Conservation (phyloP, 768 basidiomycete genomes). For the Xerocomellus amylosporus region DNA sequence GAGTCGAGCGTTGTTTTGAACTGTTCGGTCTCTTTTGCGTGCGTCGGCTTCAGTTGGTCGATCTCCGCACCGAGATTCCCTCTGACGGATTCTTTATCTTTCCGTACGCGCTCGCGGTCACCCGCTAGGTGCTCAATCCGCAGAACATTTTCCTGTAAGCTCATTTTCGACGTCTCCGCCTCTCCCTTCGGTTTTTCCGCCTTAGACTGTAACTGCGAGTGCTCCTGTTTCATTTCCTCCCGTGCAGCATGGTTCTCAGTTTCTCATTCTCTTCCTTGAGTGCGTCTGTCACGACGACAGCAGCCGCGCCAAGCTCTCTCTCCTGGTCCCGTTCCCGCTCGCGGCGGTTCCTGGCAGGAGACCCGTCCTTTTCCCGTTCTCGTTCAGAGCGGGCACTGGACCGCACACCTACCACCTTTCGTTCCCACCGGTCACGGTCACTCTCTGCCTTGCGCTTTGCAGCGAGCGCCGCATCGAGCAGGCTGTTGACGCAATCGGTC, state of each 20-base stretch:
- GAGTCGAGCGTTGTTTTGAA: conserved; percentile 23
- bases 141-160: conserved; percentile 17
- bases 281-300: neutral
- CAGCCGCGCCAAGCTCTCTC: neutral
- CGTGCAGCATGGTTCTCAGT: conserved; percentile 18
- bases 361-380: conserved; percentile 16
- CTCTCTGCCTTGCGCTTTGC: conserved; percentile 16
- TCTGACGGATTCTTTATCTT: conserved; percentile 21
- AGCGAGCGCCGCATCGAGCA: conserved; percentile 12
- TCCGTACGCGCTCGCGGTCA: conserved; percentile 26
- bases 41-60: conserved; percentile 15
- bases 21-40: conserved; percentile 15
- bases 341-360: conserved; percentile 12
- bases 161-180: conserved; percentile 12
- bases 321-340: conserved; percentile 20
- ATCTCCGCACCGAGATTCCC: conserved; percentile 20
- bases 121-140: conserved; percentile 20
- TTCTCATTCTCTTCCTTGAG: conserved; percentile 27
- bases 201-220: conserved; percentile 10
- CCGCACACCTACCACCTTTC: conserved; percentile 20
- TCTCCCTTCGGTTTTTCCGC: conserved; percentile 15
- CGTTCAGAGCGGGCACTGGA: conserved; percentile 8
- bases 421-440: conserved; percentile 23
- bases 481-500: conserved; percentile 9
- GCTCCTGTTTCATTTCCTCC: conserved; percentile 14